Base-by-base conservation (phyloP, 148 eudicot species). In the Camellia granthamiana region DNA sequence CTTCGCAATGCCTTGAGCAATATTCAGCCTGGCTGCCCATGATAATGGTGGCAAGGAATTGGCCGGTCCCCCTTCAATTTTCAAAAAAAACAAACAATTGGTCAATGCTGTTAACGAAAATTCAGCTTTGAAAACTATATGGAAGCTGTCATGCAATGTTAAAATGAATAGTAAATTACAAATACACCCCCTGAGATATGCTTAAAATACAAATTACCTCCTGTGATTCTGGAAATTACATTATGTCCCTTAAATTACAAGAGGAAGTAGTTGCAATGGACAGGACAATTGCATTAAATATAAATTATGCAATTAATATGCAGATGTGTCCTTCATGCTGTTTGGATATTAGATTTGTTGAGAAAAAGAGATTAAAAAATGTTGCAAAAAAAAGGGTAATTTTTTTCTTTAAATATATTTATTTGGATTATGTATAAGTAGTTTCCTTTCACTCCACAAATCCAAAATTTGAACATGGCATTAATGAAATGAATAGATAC, bases 11-110 rank as follows among this genome's bases (percentile, higher is more conserved):
- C 94, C 97, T 87, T 88, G 97, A 72, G 85, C 87, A 30, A 95
- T 92, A 74, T 88, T 88, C 76, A 93, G 76, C 74, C 99, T 89
- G 11, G 90, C 72, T 19, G 93, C 86, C 99, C 99, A 95, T 61
- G 97, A 87, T 51, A 93, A 83, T 5, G 93, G 92, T 18, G 91
- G 87, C 75, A 82, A 58, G 1, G 89, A 78, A 75, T 89, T 90
- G 30, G 88, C 86, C 1, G 88, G 88, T 74, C 89, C 91, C 10
- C 98, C 97, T 93, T 81, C 70, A 63, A 19, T 70, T 21, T 69
- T 18, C 5, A 41, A 73, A 30, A 30, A n/a, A 43, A 23, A 19
- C 59, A 43, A 76, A 4, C 18, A 80, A 63, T 3, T 10, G 19
- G 16, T 59, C 2, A 4, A 5, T 7, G 7, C 5, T 49, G 3